Evolutionary conservation across 768 basidiomycete species (phyloP).

Genomic region (Cystofilobasidium capitatum): DNA sequence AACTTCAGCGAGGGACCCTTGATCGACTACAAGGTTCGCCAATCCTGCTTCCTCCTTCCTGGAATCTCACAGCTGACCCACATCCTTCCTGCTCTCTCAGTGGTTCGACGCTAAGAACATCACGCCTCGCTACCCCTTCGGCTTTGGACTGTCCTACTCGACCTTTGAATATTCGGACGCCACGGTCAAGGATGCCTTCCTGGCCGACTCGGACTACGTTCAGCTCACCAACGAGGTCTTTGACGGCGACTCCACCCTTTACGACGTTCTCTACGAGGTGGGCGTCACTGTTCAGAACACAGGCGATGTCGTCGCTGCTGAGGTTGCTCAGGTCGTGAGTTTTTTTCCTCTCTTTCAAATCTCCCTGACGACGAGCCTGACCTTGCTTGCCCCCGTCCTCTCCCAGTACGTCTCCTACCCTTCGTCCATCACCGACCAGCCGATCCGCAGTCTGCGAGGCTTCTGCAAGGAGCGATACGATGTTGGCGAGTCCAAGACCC

Average conservation of each 20-base stretch:
- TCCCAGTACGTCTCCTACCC: constrained; percentile 24
- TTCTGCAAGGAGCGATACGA: constrained; percentile 17
- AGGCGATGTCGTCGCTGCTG: constrained; percentile 36
- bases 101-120: constrained; percentile 46
- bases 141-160: constrained; percentile 31
- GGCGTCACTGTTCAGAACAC: constrained; percentile 39
- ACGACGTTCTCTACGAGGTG: constrained; percentile 35
- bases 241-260: constrained; percentile 34
- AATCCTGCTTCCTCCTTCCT: neutral
- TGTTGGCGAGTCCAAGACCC: constrained; percentile 10
- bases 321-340: constrained; percentile 41
- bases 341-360: neutral
- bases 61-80: neutral
- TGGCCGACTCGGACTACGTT: constrained; percentile 32
- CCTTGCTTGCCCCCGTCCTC: no score
- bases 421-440: constrained; percentile 17
- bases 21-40: constrained; percentile 23
- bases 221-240: constrained; percentile 39
- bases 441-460: constrained; percentile 7
- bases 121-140: constrained; percentile 37
- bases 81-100: no score
- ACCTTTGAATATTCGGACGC: constrained; percentile 35
- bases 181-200: constrained; percentile 28
- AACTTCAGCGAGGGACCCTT: constrained; percentile 19
- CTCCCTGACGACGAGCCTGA: neutral